Base-by-base conservation (phyloP, 495 filamentous ascomycete genomes). In the Durotheca rogersii region DNA sequence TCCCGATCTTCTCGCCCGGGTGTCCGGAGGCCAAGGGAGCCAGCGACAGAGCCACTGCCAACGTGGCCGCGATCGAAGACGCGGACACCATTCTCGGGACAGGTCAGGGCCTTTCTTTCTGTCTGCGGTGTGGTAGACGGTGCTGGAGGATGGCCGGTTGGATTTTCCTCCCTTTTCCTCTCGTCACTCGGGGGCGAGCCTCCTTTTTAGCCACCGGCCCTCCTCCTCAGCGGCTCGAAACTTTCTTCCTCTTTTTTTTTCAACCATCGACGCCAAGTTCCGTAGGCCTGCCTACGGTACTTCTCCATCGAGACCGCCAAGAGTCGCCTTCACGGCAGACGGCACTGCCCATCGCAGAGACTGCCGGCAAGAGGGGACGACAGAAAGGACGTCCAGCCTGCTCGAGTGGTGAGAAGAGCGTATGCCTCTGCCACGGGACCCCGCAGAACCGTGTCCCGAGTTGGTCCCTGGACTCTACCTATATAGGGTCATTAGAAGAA, bases 231-330 rank as follows among this genome's bases (percentile, higher is more conserved):
- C 9, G 23, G 4, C 23, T 27, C 23, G 23, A 27, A 20, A 36
- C 19, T 43, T 19, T 25, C 17, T 41, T 32, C 46, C 27, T 32
- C n/a, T 33, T 50, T 11, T 33, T 21, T 35, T 9, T 32, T 35
- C 46, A n/a, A 9, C 9, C 23, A 27, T 9, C 23, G 23, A 27
- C 23, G 4, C 23, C 45, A 56, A 39, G 20, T 40, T 58, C 36
- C 18, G 43, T 38, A 51, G 31, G 33, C 37, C 56, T 33, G 34
- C 14, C 27, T 37, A 7, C 34, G 15, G 7, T 51, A 42, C 52
- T 52, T 30, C 56, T 58, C 49, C 49, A 46, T 53, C 39, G 17
- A 53, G 55, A 38, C 45, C 50, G 61, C 56, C 61, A 64, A 64
- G 55, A 58, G 32, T 17, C 25, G 9, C 21, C 4, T 38, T 34